Percentiles rank a stretch among this genome's conserved stretches.
These are phyloP conservation scores for Wickerhamomyces subpelliculosus DNA, from an alignment of 805 yeast genomes.

Conservation along the genomic window DNA sequence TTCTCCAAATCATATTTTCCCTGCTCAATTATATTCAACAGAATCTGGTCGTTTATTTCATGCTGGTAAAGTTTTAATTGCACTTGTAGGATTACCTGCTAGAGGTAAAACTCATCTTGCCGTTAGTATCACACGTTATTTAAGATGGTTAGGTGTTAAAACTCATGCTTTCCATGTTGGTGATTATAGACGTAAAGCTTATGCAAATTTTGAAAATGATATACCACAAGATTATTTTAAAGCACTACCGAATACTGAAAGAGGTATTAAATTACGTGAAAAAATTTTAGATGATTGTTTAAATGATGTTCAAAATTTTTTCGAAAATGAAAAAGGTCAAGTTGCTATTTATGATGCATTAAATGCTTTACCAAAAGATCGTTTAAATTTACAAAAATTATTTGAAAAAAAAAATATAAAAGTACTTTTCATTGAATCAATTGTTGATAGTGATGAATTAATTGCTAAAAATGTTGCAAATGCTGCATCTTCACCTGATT, in stretches of 20 bases:
- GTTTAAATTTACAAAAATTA: constrained; percentile 48
- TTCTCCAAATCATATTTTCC: constrained; percentile 63
- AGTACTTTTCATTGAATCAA: constrained; percentile 81
- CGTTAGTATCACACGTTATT: constrained; percentile 83
- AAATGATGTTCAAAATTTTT: constrained; percentile 62
- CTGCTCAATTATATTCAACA: constrained; percentile 90
- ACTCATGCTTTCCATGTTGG: constrained; percentile 89
- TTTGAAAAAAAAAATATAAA: constrained; percentile 59
- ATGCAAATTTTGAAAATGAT: constrained; percentile 29
- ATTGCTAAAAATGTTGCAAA: constrained; percentile 73
- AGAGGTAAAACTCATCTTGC: constrained; percentile 92
- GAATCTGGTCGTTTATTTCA: constrained; percentile 90
- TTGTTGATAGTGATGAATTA: constrained; percentile 66
- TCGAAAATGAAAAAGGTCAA: constrained; percentile 77
- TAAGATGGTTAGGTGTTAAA: constrained; percentile 94
- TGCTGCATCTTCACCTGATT: constrained; percentile 85
- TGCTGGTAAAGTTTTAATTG: constrained; percentile 89
- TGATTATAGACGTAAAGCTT: constrained; percentile 66
- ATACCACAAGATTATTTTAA: constrained; percentile 68
- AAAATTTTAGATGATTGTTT: constrained; percentile 57
- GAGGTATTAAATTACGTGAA: constrained; percentile 47
- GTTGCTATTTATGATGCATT: constrained; percentile 96
- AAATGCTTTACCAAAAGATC: constrained; percentile 67
- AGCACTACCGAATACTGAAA: constrained; percentile 40
- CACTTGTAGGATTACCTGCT: constrained; percentile 89